These are phyloP conservation scores for Amaranthus palmeri DNA, from an alignment of 148 eudicot genomes.

Conservation along the genomic window DNA sequence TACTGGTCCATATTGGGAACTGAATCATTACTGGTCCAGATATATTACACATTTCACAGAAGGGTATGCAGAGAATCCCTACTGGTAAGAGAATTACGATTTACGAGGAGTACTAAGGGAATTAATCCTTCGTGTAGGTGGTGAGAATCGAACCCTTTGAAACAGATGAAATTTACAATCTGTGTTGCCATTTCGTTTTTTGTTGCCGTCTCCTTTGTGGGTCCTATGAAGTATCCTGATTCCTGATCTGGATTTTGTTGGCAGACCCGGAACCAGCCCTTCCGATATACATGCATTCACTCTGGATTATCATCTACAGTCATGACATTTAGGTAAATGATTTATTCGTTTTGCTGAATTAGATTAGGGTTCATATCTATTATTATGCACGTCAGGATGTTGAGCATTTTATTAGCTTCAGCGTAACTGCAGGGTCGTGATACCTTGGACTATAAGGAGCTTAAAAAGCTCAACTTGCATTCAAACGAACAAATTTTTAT, in stretches of 20 bases:
- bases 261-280: constrained; percentile 97
- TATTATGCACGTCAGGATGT: background rate
- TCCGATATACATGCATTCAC: constrained; percentile 75
- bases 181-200: background rate
- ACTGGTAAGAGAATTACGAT: too few species aligned
- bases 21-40: background rate
- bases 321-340: constrained; percentile 36
- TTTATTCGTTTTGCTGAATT: background rate
- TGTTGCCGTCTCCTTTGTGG: background rate
- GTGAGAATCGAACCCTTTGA: too few species aligned
- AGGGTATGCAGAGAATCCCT: too few species aligned
- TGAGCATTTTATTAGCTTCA: background rate
- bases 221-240: background rate
- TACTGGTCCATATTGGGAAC: background rate
- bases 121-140: too few species aligned
- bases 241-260: constrained; percentile 9
- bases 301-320: constrained; percentile 64
- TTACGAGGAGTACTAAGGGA: too few species aligned
- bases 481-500: background rate
- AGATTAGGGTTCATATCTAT: background rate
- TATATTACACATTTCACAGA: background rate
- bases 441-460: background rate
- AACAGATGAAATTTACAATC: too few species aligned
- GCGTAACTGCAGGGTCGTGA: background rate
- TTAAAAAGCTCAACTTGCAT: background rate